Base-by-base conservation (phyloP, 129 eudicot species). In the sunflower (Helianthus annuus) region DNA sequence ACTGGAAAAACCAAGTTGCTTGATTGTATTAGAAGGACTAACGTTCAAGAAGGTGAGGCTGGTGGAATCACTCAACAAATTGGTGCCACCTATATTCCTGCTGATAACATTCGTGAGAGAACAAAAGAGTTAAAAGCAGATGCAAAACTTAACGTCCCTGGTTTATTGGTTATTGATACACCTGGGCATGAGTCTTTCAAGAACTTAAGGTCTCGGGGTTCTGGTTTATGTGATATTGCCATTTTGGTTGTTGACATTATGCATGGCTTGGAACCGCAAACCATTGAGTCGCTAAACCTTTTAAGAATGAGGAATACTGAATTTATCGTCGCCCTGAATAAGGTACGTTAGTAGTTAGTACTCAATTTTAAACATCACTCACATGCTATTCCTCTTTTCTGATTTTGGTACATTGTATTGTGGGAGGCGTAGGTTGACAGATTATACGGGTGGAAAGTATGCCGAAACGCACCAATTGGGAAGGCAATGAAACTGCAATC, bases 1-100 rank as follows among this genome's bases (percentile, higher is more conserved):
- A 93, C 98, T 34, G 98, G 98, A 39, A 93, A 93, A 77, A 93
- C 98, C 55, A 90, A 93, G 75, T 76, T 93, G 68, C 98, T 93
- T 70, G 98, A 93, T 66, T 93, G 98, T 55, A 90, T 93, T 59
- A 71, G 98, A 64, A 96, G 98, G 58, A 93, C 98, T 19, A 90
- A 93, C 79, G 98, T 93, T 66, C 98, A 93, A 78, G 98, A 90
- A 87, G 98, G 98, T 56, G 98, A 93, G 82, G 98, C 98, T 68
- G 97, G 98, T 59, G 98, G 98, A 69, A 93, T 93, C 69, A 93
- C 98, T 0, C 98, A 93, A 79, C 98, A 93, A 83, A 93, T 93
- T 70, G 97, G 97, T 36, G 98, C 98, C 3, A 93, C 98, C 32
- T 93, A 93, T 71, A 87, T 93, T 72, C 97, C 98, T 13, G 96